Evolutionary conservation across 2,329 filamentous ascomycete genomes (phyloP), one percentile per base, ranked within the genome.

Genomic region (Rosellinia necatrix): DNA sequence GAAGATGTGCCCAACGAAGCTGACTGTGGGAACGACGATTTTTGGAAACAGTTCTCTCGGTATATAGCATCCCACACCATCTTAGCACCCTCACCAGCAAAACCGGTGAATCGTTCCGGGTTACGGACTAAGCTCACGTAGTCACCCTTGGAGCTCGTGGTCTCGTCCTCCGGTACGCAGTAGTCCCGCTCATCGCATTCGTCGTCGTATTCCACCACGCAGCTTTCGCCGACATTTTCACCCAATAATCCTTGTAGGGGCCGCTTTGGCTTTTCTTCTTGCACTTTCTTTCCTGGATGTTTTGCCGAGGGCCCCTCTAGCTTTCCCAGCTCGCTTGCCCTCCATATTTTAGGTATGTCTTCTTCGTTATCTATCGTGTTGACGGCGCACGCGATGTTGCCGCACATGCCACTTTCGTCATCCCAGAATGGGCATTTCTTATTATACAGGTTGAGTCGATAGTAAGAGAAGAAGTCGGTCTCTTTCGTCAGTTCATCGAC

Each of bases 31-130:
- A 87, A 87, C 0, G 85, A 87, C 62, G 81, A 81, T 71, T 80
- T 83, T 66, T 85, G 82, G 78, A 99, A 99, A 76, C 94, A 99
- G 73, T 99, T 99, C 74, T 99, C 94, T 49, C 91, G 84, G 75
- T 99, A 99, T 57, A 99, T 92, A 53, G 94, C 90, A 70, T 96
- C 89, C 94, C 94, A 99, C 13, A 99, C 91, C 76, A 96, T 91
- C 69, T 88, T 85, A 35, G 93, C 85, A 15, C 92, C 89, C 56
- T 88, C 83, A 50, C 94, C 94, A 6, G 88, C 83, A 70, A 97
- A 99, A 44, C 94, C 94, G 0, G 94, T 99, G 74, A 96, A 99
- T 56, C 92, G 84, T 71, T 99, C 93, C 1, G 93, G 93, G 70
- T 99, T 99, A 71, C 91, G 89, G 46, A 96, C 80, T 64, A 99